Evolutionary conservation across 495 filamentous ascomycete genomes (phyloP), one percentile per base, ranked within the genome.

Genomic region (Emericellopsis terricola): DNA sequence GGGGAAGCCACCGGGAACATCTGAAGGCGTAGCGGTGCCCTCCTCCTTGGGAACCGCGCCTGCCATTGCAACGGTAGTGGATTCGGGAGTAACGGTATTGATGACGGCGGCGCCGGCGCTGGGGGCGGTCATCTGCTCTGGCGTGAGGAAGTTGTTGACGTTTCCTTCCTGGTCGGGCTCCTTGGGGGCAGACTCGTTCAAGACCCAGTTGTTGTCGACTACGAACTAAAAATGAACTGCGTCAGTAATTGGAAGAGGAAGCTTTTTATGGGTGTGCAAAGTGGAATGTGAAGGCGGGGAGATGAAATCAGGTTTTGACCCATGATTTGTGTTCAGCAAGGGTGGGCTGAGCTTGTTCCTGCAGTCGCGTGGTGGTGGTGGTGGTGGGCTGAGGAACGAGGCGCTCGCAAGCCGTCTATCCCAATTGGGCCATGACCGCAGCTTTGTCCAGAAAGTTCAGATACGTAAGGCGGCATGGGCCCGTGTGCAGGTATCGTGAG

Each of bases 201-300:
- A 80, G 15, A 68, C 72, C 89, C 89, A 97, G 38, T 60, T 67
- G 28, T 72, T 76, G 68, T 97, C 85, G 29, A 91, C 87, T 42
- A 96, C 79, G 56, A 92, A 96, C 82, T 93, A 49, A 34, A 44
- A 8, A 15, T 5, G 14, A 38, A n/a, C n/a, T n/a, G n/a, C n/a
- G n/a, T n/a, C n/a, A n/a, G n/a, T n/a, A n/a, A n/a, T n/a, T n/a
- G n/a, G n/a, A 26, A 7, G 23, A 26, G 7, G 23, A 26, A 6
- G 23, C 23, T 26, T 26, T 6, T 6, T n/a, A 26, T 6, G 23
- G 23, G 23, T 6, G 7, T 26, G 23, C 7, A 11, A 26, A 26
- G 23, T 7, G 23, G 6, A 26, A 11, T 11, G 28, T 10, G 3
- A 15, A 15, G 28, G 4, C 5, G 28, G n/a, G n/a, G n/a, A 29